Evolutionary conservation across 805 yeast species (phyloP).

Genomic region (Wickerhamiella nectarea): DNA sequence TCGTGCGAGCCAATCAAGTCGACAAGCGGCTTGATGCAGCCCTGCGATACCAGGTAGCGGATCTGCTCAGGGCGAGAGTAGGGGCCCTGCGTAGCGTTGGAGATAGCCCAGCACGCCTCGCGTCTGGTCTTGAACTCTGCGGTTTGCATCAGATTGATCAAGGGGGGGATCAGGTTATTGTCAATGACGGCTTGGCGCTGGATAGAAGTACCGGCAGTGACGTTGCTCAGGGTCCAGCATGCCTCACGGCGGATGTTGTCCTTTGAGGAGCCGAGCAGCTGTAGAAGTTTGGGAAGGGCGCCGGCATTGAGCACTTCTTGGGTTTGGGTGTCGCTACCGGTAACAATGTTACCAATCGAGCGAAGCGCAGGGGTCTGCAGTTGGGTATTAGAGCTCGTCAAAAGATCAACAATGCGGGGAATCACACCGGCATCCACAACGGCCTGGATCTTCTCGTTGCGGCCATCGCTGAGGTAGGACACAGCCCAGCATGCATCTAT

Average conservation of each 20-base stretch:
- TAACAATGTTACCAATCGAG: constrained; percentile 95
- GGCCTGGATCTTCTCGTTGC: constrained; percentile 86
- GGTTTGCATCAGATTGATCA: constrained; percentile 57
- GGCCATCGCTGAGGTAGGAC: constrained; percentile 86
- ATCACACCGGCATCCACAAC: constrained; percentile 95
- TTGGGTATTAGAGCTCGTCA: constrained; percentile 66
- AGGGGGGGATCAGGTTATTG: constrained; percentile 83
- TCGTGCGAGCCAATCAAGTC: constrained; percentile 82
- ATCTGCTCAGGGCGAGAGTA: constrained; percentile 84
- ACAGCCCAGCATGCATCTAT: constrained; percentile 99
- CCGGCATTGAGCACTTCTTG: constrained; percentile 90
- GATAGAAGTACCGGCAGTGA: constrained; percentile 91
- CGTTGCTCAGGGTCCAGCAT: constrained; percentile 96
- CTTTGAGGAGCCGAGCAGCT: constrained; percentile 67
- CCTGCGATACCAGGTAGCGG: constrained; percentile 82
- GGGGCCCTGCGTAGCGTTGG: constrained; percentile 96
- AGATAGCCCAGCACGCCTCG: constrained; percentile 99
- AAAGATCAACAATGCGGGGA: constrained; percentile 78
- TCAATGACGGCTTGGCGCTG: constrained; percentile 97
- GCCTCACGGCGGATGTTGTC: constrained; percentile 94
- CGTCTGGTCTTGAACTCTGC: constrained; percentile 94
- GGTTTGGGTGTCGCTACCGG: constrained; percentile 92
- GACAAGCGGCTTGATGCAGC: constrained; percentile 94
- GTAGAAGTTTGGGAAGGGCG: constrained; percentile 72
- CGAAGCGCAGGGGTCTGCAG: constrained; percentile 96